Base-by-base conservation (phyloP, 495 filamentous ascomycete species). In the Aspergillus nanangensis region DNA sequence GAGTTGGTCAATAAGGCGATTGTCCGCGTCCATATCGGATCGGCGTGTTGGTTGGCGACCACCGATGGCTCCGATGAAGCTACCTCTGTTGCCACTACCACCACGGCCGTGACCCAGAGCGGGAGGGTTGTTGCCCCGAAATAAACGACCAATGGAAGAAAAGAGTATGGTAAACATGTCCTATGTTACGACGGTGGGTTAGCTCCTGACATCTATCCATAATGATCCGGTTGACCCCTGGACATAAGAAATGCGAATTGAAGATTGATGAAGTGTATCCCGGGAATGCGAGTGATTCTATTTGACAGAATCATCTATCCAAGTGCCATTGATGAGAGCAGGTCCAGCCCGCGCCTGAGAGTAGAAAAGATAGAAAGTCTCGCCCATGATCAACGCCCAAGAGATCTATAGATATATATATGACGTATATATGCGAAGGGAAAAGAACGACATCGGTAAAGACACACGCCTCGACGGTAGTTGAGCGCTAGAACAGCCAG, bases 1-100 rank as follows among this genome's bases (percentile, higher is more conserved):
- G 38, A 96, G 76, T 61, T 95, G 88, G 67, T 98, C 93, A 57
- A 98, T 97, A 52, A 97, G 66, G 45, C 89, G 71, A 66, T 98
- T 96, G 62, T 96, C 93, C 39, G 87, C 90, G 33, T 96, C 93
- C 0, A 83, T 59, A 44, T 69, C 71, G 44, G 40, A 43, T 4
- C 32, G 24, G 5, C 27, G 35, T 15, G 24, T 20, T 2, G 47
- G 61, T 37, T 71, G 73, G 13, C 62, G 61, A 14, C 64, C 65
- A 34, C 66, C 64, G 37, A 70, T 62, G 4, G 64, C 66, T 21
- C 61, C 59, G 27, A 65, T 61, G 33, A 70, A 60, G 15, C 61
- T 58, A 38, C 61, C 58, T 9, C 58, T 61, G 22, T 48, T 51
- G 9, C 15, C 74, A n/a, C 70, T 63, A 17, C 66, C 72, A 15